A percentile compares a stretch with the other conserved stretches of the same genome.
These are phyloP conservation scores for Codiaeum variegatum DNA, from an alignment of 441 rosid species.

Conservation along the genomic window DNA sequence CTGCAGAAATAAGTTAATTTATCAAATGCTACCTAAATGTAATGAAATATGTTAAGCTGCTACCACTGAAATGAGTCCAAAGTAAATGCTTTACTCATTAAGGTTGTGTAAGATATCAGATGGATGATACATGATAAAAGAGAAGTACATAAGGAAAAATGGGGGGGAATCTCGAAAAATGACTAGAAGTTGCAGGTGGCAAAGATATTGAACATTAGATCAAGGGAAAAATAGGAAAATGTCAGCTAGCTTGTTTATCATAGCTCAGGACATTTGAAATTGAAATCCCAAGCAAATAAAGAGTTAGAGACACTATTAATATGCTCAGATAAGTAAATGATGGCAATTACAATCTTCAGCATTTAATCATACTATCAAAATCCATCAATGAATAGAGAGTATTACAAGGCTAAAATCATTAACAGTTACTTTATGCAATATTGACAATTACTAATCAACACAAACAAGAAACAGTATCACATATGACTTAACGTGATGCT, in stretches of 20 bases:
- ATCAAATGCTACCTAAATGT: constrained; percentile 6
- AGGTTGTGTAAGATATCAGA: not conserved
- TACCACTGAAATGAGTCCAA: constrained; percentile 3
- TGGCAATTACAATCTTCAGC: not conserved
- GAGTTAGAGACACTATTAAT: not conserved
- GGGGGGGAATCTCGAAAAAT: not conserved
- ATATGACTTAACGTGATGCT: not conserved
- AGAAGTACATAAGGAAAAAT: not conserved
- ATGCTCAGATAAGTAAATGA: not conserved
- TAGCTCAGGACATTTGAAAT: not conserved
- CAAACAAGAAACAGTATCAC: not conserved
- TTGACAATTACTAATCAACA: not conserved
- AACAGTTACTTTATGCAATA: not conserved
- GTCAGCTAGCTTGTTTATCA: not conserved
- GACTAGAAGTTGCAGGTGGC: not conserved
- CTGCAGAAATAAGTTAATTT: constrained; percentile 41
- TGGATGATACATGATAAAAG: not conserved
- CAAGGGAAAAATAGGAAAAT: not conserved
- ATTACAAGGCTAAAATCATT: not conserved
- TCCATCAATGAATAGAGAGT: not conserved
- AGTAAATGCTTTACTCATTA: not conserved
- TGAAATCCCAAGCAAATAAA: not conserved
- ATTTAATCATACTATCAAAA: not conserved
- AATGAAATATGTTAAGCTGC: not conserved
- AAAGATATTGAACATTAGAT: not conserved